phyloP scores from a whole-genome alignment of 352 stramenopile genomes.

The Pythium apleroticum region DNA sequence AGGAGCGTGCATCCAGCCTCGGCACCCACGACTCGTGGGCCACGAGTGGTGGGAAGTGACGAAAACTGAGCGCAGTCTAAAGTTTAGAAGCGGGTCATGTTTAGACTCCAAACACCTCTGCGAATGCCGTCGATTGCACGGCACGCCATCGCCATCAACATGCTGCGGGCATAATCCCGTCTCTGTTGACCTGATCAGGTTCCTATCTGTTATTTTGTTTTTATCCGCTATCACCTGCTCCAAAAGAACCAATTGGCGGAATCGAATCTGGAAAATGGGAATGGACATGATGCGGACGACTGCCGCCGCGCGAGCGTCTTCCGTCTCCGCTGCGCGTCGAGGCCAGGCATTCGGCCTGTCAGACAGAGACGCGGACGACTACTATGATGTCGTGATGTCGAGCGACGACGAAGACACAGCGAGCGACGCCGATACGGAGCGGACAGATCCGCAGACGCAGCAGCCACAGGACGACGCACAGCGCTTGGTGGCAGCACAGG shows the following conservation, averaged over 20 bases:
- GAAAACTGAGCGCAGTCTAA: too few species aligned
- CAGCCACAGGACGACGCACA: conserved; percentile 18
- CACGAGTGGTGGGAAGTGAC: too few species aligned
- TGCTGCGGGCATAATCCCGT: background rate
- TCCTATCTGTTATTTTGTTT: background rate
- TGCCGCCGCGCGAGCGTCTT: background rate
- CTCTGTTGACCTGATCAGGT: background rate
- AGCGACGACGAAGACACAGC: conserved; percentile 55
- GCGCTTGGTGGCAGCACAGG: conserved; percentile 3
- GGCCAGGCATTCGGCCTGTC: conserved; percentile 20
- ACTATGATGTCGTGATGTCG: conserved; percentile 51
- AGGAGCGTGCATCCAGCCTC: too few species aligned
- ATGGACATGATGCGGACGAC: background rate
- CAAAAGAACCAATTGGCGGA: background rate
- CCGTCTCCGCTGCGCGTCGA: background rate
- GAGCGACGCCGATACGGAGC: conserved; percentile 29
- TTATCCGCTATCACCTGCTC: background rate
- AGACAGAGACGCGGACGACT: conserved; percentile 48
- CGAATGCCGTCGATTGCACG: too few species aligned
- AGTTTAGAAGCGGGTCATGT: too few species aligned
- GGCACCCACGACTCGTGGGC: too few species aligned
- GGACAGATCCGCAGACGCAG: background rate
- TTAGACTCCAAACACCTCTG: background rate
- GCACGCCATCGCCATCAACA: background rate
- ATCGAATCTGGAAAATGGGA: background rate